Base-by-base conservation (phyloP, 441 rosid genomes). In the Populus hybrid region DNA sequence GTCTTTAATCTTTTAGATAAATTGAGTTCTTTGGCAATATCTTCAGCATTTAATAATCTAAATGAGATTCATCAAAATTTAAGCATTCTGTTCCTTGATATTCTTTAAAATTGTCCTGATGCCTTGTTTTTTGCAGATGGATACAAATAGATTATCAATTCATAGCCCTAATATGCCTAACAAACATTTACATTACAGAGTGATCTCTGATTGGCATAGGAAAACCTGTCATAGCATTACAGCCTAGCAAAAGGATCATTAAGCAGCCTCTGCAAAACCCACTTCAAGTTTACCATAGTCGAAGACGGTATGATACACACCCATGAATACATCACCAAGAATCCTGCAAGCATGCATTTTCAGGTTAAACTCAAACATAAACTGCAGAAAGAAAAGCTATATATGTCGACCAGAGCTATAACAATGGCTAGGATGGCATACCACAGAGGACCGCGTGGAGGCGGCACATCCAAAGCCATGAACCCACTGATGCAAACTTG, bases 281-380 rank as follows among this genome's bases (percentile, higher is more conserved):
- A 92, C 65, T 78, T 79, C 80, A 6, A 89, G 91, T 67, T 89
- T 82, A 9, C 88, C 88, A 2, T 35, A 91, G 87, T 91, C 97
- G 59, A 91, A 91, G 10, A 91, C 87, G 0, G 89, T 93, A 76
- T 90, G 97, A 67, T 89, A 93, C 19, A 78, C 93, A 61, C 96
- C 92, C 93, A 93, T 90, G 82, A 93, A 93, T 21, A 90, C 78
- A 71, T 93, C 96, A 14, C 93, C 97, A 40, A 91, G 89, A 77
- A 90, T 88, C 96, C 92, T 93, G 86, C 78, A 72, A 18, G n/a
- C 61, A 53, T 53, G 61, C 7, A 53, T 53, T 53, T 53, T 53
- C 61, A 53, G 9, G 7, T 53, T 53, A 53, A 53, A 2, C 21
- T 53, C 61, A 16, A 18, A 6, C 61, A 53, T 1, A 53, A 53